Evolutionary conservation across 169 alveolate species (phyloP).

Genomic region (Blepharisma undulans): DNA sequence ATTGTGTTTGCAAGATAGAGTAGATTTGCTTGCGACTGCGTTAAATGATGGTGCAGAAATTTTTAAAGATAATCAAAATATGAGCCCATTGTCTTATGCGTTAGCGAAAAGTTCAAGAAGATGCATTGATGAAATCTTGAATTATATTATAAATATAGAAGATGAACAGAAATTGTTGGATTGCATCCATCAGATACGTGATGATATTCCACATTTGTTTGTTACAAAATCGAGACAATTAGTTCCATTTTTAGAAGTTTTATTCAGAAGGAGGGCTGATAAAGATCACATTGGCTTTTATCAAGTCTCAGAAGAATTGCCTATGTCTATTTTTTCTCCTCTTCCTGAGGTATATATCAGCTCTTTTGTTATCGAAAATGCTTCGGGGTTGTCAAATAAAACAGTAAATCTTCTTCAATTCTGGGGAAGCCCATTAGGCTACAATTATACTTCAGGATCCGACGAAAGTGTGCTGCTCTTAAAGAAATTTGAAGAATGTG

Average conservation of each 20-base stretch:
- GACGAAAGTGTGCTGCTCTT: neutral
- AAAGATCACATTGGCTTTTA: neutral
- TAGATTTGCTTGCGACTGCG: neutral
- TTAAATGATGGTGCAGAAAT: neutral
- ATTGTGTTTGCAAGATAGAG: neutral
- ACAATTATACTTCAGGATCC: neutral
- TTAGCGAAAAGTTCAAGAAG: neutral
- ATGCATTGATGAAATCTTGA: neutral
- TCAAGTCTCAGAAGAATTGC: neutral
- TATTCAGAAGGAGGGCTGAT: neutral
- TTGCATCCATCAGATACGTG: neutral
- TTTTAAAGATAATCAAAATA: neutral
- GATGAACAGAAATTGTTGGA: neutral
- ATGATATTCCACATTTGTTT: neutral
- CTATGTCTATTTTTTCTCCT: neutral
- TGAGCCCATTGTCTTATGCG: neutral
- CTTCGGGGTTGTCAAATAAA: neutral
- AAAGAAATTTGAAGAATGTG: neutral
- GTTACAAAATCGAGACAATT: neutral
- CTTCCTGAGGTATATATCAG: neutral
- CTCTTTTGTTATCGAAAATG: neutral
- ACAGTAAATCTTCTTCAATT: neutral
- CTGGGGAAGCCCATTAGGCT: neutral
- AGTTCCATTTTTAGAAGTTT: neutral
- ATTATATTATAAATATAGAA: neutral